Conservation (phyloP, 345 rosid genomes). For the Citrus unshiu region DNA sequence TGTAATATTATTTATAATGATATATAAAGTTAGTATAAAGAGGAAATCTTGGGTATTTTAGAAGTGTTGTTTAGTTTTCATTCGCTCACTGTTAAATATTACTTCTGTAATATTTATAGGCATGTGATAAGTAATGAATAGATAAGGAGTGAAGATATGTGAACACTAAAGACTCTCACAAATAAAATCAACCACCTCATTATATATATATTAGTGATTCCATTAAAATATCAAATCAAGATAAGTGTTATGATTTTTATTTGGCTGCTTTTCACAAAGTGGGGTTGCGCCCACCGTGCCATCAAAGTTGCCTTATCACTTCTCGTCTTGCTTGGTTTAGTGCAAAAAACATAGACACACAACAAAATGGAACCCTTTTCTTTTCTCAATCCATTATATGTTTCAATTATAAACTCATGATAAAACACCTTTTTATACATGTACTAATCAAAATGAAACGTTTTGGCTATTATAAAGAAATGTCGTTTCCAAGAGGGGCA, state of each 20-base stretch:
- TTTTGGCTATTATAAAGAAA: background rate
- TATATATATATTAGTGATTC: no score
- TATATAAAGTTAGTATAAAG: no score
- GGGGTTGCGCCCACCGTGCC: background rate
- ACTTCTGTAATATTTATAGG: no score
- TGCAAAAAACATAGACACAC: background rate
- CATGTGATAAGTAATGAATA: no score
- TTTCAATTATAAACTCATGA: no score
- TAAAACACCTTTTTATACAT: no score
- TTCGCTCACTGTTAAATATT: rapidly evolving
- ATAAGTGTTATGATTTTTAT: background rate
- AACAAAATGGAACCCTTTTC: background rate
- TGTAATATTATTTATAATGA: no score
- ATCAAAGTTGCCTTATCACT: background rate
- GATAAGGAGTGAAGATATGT: rapidly evolving
- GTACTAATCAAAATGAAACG: background rate
- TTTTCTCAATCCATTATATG: no score
- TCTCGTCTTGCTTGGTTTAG: background rate
- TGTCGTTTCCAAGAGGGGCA: background rate
- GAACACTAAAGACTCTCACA: no score
- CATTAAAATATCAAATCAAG: background rate
- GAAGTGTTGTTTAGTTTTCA: rapidly evolving
- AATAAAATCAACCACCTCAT: no score
- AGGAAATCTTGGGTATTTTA: rapidly evolving
- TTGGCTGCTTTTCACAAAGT: background rate